Evolutionary conservation across 2,329 filamentous ascomycete genomes (phyloP), one percentile per base, ranked within the genome.

Genomic region (Xenoacremonium recifei): DNA sequence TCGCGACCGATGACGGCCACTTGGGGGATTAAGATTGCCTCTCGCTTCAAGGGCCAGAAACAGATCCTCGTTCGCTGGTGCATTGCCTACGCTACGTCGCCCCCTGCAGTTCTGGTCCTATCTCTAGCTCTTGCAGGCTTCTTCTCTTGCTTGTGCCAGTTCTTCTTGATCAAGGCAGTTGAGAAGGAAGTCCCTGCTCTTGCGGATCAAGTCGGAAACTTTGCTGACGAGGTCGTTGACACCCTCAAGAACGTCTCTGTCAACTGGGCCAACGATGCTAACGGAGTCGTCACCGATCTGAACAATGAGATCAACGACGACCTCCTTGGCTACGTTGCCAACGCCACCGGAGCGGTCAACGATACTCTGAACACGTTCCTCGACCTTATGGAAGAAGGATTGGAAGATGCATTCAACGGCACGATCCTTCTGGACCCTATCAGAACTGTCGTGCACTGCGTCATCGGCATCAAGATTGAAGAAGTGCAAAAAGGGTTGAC

Each of bases 381-480:
- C 39, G 76, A 86, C 40, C 78, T 86, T 51, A 95, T 95, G 72
- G 79, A 81, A 49, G 73, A 80, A 13, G 83, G 82, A 5, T 75
- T 99, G 42, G 85, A 89, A 51, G 70, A 69, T 0, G 88, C 86
- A 4, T 96, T 97, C 62, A 88, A 89, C 37, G 84, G 82, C 35
- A 96, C 92, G 0, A 69, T 91, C 31, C 82, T 96, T 32, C 79
- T 89, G 51, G 79, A 84, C 20, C 87, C 90, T 0, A 84, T 96
- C 57, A 75, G 82, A 57, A 85, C 88, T 32, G 81, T 96, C 23
- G 77, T 96, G 49, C 79, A 88, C 60, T 97, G 93, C 60, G 75
- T 97, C n/a, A 81, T 97, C 50, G 82, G 85, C 6, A 75, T 95
- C 59, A 97, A 97, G 71, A 77, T 97, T 49, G 82, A 87, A 52